Evolutionary conservation across 1,139 yeast species (phyloP), one percentile per base, ranked within the genome.

Genomic region (Pichia sp.): DNA sequence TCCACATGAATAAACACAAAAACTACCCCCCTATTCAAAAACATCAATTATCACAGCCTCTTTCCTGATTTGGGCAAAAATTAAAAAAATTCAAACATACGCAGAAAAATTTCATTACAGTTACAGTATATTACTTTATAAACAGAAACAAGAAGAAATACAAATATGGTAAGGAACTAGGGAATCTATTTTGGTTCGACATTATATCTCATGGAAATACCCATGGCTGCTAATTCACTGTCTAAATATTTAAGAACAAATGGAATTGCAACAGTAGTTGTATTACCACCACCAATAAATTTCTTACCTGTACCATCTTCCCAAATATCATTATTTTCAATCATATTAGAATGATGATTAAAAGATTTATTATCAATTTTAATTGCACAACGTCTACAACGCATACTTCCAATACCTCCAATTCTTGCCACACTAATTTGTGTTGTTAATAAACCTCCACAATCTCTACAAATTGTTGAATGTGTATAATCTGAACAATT

Each of bases 211-310:
- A 91, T 74, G 64, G 83, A 81, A 54, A 93, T 89, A 66, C 98
- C 98, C 98, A 93, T 93, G 18, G 98, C 98, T 14, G 95, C 80
- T 55, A 93, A 74, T 64, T 93, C 99, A 25, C 96, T 86, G 58
- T 91, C 96, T 62, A 93, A 72, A 62, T 91, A 93, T 62, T 89
- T 84, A 72, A 93, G 76, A 31, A 93, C 98, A 62, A 88, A 91
- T 44, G 99, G 99, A 62, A 93, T 83, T 33, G 96, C 96, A 50
- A 93, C 94, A 1, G 95, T 84, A 4, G 97, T 81, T 23, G 95
- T 87, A 50, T 89, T 74, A 47, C 77, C 81, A 57, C 99, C 99
- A 43, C 98, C 98, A 44, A 79, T 80, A 62, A 82, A 91, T 61
- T 81, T 79, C 61, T 77, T 82, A 38, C 98, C 97, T 56, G 81